phyloP scores from a whole-genome alignment of 169 alveolate species.

The Cryptosporidium sp. region DNA sequence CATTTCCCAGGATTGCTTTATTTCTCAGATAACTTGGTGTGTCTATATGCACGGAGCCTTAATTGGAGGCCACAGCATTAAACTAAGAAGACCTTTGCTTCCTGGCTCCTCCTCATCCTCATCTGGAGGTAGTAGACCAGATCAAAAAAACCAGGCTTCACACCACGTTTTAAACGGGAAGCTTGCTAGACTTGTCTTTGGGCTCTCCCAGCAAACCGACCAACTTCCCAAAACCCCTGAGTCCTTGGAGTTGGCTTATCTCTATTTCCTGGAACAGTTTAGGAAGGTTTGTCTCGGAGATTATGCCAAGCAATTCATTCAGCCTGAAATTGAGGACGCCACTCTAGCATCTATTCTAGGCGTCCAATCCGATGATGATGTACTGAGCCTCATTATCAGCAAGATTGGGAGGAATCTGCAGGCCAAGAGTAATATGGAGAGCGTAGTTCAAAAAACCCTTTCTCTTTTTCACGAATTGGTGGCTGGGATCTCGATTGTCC shows the following conservation, averaged over 20 bases:
- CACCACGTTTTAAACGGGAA: slow-evolving; percentile 83
- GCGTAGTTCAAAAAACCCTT: slow-evolving; percentile 89
- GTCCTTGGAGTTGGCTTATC: slow-evolving; percentile 86
- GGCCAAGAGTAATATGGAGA: slow-evolving; percentile 85
- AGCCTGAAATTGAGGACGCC: slow-evolving; percentile 82
- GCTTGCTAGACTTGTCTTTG: slow-evolving; percentile 84
- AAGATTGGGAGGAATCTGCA: slow-evolving; percentile 85
- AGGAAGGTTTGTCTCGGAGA: slow-evolving; percentile 92
- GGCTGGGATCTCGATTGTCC: slow-evolving; percentile 93
- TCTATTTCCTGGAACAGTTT: slow-evolving; percentile 92
- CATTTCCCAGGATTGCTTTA: slow-evolving; percentile 78
- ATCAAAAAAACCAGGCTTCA: slow-evolving; percentile 45
- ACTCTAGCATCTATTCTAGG: slow-evolving; percentile 81
- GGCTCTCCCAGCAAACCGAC: slow-evolving; percentile 82
- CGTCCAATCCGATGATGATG: slow-evolving; percentile 84
- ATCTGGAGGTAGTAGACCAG: slow-evolving; percentile 78
- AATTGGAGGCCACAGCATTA: slow-evolving; percentile 75
- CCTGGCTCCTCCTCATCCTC: slow-evolving; percentile 83
- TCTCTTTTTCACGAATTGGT: slow-evolving; percentile 90
- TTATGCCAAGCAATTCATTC: slow-evolving; percentile 88
- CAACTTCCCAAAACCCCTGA: slow-evolving; percentile 79
- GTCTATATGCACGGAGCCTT: slow-evolving; percentile 83
- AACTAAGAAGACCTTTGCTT: slow-evolving; percentile 57
- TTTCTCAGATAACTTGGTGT: slow-evolving; percentile 82
- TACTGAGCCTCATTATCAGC: slow-evolving; percentile 82